Evolutionary conservation across 306 rosid genomes (phyloP).

Genomic region (Argentina anserina): DNA sequence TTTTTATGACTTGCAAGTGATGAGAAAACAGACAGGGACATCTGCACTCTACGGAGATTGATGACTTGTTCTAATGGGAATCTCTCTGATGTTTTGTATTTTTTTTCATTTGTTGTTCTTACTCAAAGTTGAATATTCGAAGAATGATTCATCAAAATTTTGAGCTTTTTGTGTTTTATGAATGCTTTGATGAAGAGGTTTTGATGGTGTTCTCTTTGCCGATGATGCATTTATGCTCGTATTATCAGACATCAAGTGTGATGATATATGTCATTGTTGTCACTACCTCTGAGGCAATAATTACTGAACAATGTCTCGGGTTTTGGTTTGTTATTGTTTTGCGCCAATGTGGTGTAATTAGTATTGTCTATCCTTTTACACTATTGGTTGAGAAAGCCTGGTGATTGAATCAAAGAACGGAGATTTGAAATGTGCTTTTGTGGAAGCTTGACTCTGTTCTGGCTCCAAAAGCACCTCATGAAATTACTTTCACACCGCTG

Average conservation of each 20-base stretch:
- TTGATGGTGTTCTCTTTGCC: slow-evolving; percentile 27
- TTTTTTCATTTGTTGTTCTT: no score
- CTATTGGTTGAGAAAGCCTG: slow-evolving; percentile 30
- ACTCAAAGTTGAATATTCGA: no score
- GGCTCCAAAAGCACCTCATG: slow-evolving; percentile 49
- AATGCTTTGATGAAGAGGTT: slow-evolving; percentile 41
- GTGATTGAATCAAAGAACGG: slow-evolving; percentile 69
- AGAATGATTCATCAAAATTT: no score
- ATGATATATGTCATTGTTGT: slow-evolving; percentile 55
- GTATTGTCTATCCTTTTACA: background rate
- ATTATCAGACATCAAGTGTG: slow-evolving; percentile 47
- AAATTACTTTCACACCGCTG: slow-evolving; percentile 26
- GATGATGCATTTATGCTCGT: slow-evolving; percentile 50
- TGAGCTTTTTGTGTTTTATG: background rate
- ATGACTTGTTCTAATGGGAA: slow-evolving; percentile 23
- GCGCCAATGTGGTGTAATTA: no score
- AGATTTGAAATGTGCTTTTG: slow-evolving; percentile 61
- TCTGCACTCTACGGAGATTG: slow-evolving; percentile 22
- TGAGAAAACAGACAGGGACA: slow-evolving; percentile 28
- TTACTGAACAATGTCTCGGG: no score
- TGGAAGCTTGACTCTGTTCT: slow-evolving; percentile 27
- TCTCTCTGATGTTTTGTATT: slow-evolving; percentile 11
- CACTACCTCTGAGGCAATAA: slow-evolving; percentile 64
- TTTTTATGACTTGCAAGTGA: slow-evolving; percentile 6
- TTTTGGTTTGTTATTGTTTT: no score